Conservation (phyloP, 176 grass and related monocot genomes). For the Zoysia pacifica region DNA sequence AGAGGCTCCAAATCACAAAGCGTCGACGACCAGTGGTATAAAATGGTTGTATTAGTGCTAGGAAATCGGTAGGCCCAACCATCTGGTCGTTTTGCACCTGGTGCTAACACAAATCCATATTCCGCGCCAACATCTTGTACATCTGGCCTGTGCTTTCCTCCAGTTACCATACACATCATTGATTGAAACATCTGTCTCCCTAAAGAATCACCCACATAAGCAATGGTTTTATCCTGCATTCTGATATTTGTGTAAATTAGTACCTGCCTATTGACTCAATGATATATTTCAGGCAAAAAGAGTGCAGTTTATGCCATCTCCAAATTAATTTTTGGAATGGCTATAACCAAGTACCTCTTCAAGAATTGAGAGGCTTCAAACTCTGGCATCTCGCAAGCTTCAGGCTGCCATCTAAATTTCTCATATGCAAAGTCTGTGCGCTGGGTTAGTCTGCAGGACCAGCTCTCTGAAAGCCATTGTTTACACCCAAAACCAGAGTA, state of each 20-base stretch:
- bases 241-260: constrained; percentile 64
- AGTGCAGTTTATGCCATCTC: constrained; percentile 22
- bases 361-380: constrained; percentile 76
- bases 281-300: constrained; percentile 20
- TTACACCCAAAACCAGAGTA: constrained; percentile 89
- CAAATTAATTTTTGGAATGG: constrained; percentile 35
- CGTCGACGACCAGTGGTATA: constrained; percentile 87
- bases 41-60: constrained; percentile 80
- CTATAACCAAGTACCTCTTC: constrained; percentile 56
- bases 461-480: constrained; percentile 79
- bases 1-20: constrained; percentile 80
- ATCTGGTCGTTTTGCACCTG: constrained; percentile 64
- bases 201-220: constrained; percentile 89
- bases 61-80: constrained; percentile 87
- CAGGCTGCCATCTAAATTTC: constrained; percentile 83
- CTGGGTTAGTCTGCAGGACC: constrained; percentile 85
- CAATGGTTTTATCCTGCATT: constrained; percentile 93
- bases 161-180: constrained; percentile 92
- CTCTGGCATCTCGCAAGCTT: constrained; percentile 68
- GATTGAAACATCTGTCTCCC: constrained; percentile 95
- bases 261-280: not conserved
- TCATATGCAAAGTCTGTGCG: constrained; percentile 81
- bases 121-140: constrained; percentile 67
- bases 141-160: constrained; percentile 46
- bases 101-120: constrained; percentile 58